Evolutionary conservation across 371 early-diverging fungal genomes (phyloP), one percentile per base, ranked within the genome.

Genomic region (Rhizopus arrhizus): DNA sequence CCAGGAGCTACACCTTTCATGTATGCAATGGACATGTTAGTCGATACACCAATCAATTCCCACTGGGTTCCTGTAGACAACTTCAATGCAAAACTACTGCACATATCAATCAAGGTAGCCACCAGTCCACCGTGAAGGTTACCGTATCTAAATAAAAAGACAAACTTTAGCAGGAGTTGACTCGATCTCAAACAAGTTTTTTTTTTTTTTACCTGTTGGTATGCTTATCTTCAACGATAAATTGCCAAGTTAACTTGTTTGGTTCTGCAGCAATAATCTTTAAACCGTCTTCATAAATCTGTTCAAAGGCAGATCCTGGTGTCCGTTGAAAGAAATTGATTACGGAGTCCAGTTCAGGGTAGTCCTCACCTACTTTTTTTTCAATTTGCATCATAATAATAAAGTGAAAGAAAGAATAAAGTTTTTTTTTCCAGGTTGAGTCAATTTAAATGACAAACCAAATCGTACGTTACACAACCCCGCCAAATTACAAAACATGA

Each of bases 101-200:
- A 80, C n/a, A 73, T 58, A 61, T 80, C 80, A 43, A 80, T 77
- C 53, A 73, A 36, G 0, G 77, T 75, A 55, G 80, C 80, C 7
- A 75, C 72, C 15, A 75, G 73, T 8, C 80, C 80, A 50, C 80
- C 80, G 40, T 80, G 80, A 13, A 76, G 46, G 34, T 66, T 73
- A 9, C 74, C 68, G n/a, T 74, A 35, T 45, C 64, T 60, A 49
- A 12, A 34, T 10, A 15, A 22, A 36, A 28, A 22, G 2, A 22
- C 0, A 22, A n/a, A n/a, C n/a, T n/a, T 22, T 22, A 22, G 42
- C 40, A 12, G 12, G 40, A 40, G 11, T 11, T 32, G n/a, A 29
- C 34, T 3, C 8, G 16, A 54, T 36, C 6, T 11, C 28, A 4
- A 35, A 29, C 22, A 31, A 32, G 29, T 13, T 40, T 7, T 29